phyloP scores from a whole-genome alignment of 495 filamentous ascomycete genomes.

The Hypoxylon perforatum region DNA sequence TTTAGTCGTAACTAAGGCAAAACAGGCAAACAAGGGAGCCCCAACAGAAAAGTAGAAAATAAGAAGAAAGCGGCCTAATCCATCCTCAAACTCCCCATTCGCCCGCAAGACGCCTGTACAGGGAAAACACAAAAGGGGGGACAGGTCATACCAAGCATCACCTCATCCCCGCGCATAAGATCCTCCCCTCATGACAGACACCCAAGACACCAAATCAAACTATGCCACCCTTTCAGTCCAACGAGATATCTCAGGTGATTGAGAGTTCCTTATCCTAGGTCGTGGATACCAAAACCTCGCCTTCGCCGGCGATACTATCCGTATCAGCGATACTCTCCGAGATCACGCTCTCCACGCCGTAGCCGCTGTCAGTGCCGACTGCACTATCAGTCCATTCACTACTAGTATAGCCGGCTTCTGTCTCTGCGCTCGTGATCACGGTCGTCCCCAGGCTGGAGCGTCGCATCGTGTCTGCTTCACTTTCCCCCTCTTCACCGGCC shows the following conservation, averaged over 20 bases:
- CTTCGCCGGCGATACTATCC: constrained; percentile 42
- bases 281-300: constrained; percentile 35
- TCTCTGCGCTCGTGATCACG: constrained; percentile 66
- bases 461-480: constrained; percentile 45
- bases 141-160: neutral
- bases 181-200: neutral
- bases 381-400: constrained; percentile 55
- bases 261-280: constrained; percentile 3
- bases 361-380: constrained; percentile 28
- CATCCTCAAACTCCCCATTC: neutral
- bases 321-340: constrained; percentile 42
- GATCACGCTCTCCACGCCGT: constrained; percentile 32
- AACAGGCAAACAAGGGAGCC: neutral
- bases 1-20: neutral
- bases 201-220: constrained; percentile 1
- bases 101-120: neutral
- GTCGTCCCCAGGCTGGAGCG: constrained; percentile 53
- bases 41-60: no score
- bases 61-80: no score
- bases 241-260: neutral
- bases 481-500: constrained; percentile 30
- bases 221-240: neutral
- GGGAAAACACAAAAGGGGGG: neutral
- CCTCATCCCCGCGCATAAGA: neutral
- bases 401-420: constrained; percentile 46